Percentiles rank a stretch among this genome's conserved stretches.
phyloP scores from a whole-genome alignment of 2,329 filamentous ascomycete genomes.

The Calonectria crousiana region DNA sequence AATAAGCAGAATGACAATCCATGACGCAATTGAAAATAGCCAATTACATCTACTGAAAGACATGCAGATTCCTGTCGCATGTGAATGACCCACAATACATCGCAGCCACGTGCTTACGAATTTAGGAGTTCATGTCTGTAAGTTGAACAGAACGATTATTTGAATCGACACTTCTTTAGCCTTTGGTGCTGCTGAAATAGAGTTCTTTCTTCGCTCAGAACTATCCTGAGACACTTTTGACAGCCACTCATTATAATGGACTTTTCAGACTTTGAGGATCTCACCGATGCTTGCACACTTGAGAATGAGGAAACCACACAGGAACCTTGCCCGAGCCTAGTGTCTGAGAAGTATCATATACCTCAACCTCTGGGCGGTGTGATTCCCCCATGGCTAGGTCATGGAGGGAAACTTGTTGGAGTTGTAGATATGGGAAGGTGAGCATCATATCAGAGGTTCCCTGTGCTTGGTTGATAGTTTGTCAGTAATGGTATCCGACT shows the following conservation, averaged over 20 bases:
- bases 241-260: constrained; percentile 30
- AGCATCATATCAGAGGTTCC: constrained; percentile 1
- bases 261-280: constrained; percentile 41
- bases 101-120: no score
- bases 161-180: no score
- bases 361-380: constrained; percentile 31
- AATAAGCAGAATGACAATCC: no score
- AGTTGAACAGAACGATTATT: no score
- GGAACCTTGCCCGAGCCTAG: neutral
- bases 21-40: no score
- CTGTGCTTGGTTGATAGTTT: neutral
- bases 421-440: constrained; percentile 55
- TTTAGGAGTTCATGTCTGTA: no score
- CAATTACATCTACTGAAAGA: no score
- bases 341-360: neutral
- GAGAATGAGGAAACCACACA: constrained; percentile 12
- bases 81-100: no score
- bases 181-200: no score
- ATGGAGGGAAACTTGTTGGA: constrained; percentile 45
- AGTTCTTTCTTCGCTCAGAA: no score
- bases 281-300: constrained; percentile 34
- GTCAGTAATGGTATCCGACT: constrained; percentile 79
- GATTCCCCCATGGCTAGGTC: constrained; percentile 46
- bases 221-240: no score
- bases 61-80: no score